Evolutionary conservation across 225 moss, liverwort and hornwort genomes (phyloP).

Genomic region (Marchantia polymorpha): DNA sequence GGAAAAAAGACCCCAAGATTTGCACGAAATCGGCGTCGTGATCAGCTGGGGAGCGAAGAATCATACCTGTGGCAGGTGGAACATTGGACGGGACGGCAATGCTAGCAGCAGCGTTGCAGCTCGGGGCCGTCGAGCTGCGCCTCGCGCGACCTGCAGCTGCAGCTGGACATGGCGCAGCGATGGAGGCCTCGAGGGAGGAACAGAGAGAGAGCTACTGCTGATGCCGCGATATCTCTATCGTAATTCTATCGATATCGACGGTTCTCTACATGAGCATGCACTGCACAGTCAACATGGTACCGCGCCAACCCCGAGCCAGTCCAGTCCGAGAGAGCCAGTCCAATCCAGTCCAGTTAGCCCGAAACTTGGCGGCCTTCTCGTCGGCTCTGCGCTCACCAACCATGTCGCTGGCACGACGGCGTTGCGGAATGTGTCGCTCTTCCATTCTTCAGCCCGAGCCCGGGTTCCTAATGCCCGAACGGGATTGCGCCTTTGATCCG

Average conservation of each 20-base stretch:
- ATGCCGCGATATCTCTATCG: conserved; percentile 6
- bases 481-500: too few relatives aligned
- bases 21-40: neutral
- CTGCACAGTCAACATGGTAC: conserved; percentile 7
- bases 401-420: too few relatives aligned
- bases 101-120: neutral
- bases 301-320: neutral
- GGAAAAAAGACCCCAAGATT: neutral
- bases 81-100: neutral
- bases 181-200: too few relatives aligned
- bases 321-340: neutral
- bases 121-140: neutral
- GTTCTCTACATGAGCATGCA: conserved; percentile 5
- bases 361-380: neutral
- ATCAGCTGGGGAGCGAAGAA: neutral
- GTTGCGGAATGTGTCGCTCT: too few relatives aligned
- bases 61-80: neutral
- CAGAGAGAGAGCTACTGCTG: neutral
- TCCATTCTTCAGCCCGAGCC: too few relatives aligned
- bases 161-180: conserved; percentile 10
- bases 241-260: conserved; percentile 13
- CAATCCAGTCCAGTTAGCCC: neutral
- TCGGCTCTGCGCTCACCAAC: neutral
- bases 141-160: too few relatives aligned
- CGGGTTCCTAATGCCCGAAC: too few relatives aligned